Percentiles rank a stretch among this genome's conserved stretches.
phyloP scores from a whole-genome alignment of 1,139 yeast genomes.

The Trichomonascaceae sp. region DNA sequence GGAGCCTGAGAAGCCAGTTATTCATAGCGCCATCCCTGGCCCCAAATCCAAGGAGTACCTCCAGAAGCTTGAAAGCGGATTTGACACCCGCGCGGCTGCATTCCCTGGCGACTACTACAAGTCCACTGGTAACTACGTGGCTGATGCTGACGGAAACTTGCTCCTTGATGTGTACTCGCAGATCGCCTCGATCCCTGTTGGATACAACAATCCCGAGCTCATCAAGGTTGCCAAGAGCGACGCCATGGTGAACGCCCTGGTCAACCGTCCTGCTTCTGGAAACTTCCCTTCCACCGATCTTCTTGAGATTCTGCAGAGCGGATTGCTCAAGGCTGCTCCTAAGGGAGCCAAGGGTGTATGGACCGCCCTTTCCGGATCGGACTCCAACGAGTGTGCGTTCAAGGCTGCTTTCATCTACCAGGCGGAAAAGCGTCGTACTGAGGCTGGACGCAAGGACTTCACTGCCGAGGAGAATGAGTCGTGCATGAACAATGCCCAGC shows the following conservation, averaged over 20 bases:
- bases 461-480: constrained; percentile 46
- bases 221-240: constrained; percentile 49
- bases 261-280: constrained; percentile 68
- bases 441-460: constrained; percentile 25
- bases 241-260: constrained; percentile 52
- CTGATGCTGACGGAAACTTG: constrained; percentile 58
- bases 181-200: constrained; percentile 66
- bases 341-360: constrained; percentile 30
- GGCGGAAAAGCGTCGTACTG: constrained; percentile 44
- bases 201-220: constrained; percentile 66
- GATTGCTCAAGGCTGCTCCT: constrained; percentile 20
- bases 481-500: constrained; percentile 54
- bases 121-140: constrained; percentile 58
- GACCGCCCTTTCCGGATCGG: constrained; percentile 74
- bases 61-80: constrained; percentile 38
- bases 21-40: constrained; percentile 50
- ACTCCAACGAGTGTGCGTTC: constrained; percentile 74
- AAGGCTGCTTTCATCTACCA: constrained; percentile 75
- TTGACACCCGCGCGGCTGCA: constrained; percentile 55
- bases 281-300: constrained; percentile 59
- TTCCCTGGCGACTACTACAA: constrained; percentile 57
- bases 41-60: constrained; percentile 39
- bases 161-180: constrained; percentile 63
- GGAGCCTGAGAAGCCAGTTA: constrained; percentile 50
- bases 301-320: constrained; percentile 41